These are phyloP conservation scores for Scutellaria barbata DNA, from an alignment of 257 asterid genomes.

Conservation along the genomic window DNA sequence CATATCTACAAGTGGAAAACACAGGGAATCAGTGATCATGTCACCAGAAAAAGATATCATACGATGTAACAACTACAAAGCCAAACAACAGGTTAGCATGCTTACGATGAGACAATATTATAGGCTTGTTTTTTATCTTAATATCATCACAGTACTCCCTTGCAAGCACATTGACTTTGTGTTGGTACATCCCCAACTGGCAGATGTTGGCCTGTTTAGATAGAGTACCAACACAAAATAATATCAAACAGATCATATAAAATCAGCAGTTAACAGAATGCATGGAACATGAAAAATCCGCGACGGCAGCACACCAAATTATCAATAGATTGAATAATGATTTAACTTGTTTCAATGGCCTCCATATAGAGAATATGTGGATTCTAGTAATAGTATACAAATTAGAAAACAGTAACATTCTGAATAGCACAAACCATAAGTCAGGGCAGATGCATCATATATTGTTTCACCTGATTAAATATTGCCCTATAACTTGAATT, in stretches of 20 bases:
- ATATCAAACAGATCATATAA: slow-evolving; percentile 10
- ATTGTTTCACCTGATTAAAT: slow-evolving; percentile 33
- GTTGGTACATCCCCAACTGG: slow-evolving; percentile 91
- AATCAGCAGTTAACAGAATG: slow-evolving; percentile 5
- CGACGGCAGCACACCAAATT: not conserved
- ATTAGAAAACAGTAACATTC: too few species aligned
- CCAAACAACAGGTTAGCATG: slow-evolving; percentile 17
- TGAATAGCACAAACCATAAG: too few species aligned
- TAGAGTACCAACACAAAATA: slow-evolving; percentile 16
- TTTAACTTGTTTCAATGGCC: too few species aligned
- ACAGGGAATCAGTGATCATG: not conserved
- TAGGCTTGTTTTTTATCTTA: slow-evolving; percentile 83
- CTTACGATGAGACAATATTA: slow-evolving; percentile 82
- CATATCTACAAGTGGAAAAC: slow-evolving; percentile 60
- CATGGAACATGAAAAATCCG: not conserved
- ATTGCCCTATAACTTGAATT: slow-evolving; percentile 71
- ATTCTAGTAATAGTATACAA: too few species aligned
- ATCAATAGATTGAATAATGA: not conserved
- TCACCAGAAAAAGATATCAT: not conserved
- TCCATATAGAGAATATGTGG: too few species aligned
- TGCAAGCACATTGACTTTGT: slow-evolving; percentile 85
- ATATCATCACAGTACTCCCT: slow-evolving; percentile 89
- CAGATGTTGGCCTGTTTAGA: slow-evolving; percentile 80
- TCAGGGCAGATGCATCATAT: too few species aligned
- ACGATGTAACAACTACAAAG: slow-evolving; percentile 7